These are phyloP conservation scores for Elasticomyces elasticus DNA, from an alignment of 495 filamentous ascomycete species.

Conservation along the genomic window DNA sequence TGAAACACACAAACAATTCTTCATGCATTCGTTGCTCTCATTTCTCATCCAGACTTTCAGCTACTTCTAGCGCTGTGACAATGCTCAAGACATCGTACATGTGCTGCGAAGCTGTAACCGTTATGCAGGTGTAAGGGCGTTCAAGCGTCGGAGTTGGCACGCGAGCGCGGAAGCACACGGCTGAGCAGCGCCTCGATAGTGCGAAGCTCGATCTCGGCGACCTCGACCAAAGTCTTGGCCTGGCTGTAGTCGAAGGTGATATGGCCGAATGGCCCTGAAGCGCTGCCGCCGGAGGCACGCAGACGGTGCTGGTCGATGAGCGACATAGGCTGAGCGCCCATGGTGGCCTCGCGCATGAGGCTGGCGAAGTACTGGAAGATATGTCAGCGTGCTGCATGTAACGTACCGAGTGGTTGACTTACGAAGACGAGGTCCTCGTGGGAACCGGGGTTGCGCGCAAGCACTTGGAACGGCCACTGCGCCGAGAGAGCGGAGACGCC, in stretches of 20 bases:
- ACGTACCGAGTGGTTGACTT: neutral
- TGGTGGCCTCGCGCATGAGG: constrained; percentile 41
- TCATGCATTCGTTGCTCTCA: neutral
- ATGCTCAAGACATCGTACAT: neutral
- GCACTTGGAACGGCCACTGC: constrained; percentile 21
- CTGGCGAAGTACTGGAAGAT: constrained; percentile 46
- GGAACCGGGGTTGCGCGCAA: constrained; percentile 9
- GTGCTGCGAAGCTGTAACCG: neutral
- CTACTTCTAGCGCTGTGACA: no score
- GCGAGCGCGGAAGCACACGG: constrained; percentile 6
- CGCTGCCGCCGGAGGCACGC: neutral
- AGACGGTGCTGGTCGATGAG: constrained; percentile 29
- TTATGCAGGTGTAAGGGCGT: neutral
- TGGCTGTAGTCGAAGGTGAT: constrained; percentile 11
- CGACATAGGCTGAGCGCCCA: constrained; percentile 22
- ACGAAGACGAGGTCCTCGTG: constrained; percentile 17
- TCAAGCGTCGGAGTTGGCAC: neutral
- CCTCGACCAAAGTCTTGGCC: constrained; percentile 9
- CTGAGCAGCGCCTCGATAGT: constrained; percentile 10
- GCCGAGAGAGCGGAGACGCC: neutral
- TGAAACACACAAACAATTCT: no score
- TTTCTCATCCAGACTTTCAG: neutral
- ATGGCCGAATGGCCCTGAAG: constrained; percentile 7
- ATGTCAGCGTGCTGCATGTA: constrained; percentile 34
- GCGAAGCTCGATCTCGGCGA: constrained; percentile 8